A percentile compares a stretch with the other conserved stretches of the same genome.
phyloP scores from a whole-genome alignment of 306 rosid species.

The Albizia julibrissin region DNA sequence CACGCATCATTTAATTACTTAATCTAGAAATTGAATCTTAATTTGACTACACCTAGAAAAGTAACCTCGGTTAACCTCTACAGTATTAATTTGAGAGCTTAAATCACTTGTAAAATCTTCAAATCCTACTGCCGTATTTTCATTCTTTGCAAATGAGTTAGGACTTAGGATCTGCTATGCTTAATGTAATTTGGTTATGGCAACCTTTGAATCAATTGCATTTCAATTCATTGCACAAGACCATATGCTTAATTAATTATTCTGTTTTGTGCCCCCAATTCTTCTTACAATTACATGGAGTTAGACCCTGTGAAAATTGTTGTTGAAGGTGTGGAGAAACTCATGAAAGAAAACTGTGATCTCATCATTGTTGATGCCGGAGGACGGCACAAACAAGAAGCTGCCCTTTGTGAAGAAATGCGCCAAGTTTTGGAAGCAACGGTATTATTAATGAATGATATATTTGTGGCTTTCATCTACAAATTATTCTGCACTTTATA shows the following conservation, averaged over 20 bases:
- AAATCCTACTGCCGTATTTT: neutral
- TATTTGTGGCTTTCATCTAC: too few relatives aligned
- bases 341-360: slow-evolving; percentile 76
- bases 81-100: too few relatives aligned
- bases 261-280: slow-evolving; percentile 8
- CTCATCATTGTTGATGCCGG: slow-evolving; percentile 81
- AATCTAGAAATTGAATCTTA: too few relatives aligned
- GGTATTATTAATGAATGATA: slow-evolving; percentile 35
- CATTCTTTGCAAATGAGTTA: too few relatives aligned
- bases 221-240: neutral
- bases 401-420: slow-evolving; percentile 86
- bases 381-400: slow-evolving; percentile 85
- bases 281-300: slow-evolving; percentile 60
- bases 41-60: too few relatives aligned
- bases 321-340: slow-evolving; percentile 74
- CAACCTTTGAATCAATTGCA: neutral
- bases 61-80: too few relatives aligned
- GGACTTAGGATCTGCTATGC: neutral
- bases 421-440: slow-evolving; percentile 89
- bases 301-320: slow-evolving; percentile 76
- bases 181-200: slow-evolving; percentile 12
- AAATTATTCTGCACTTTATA: too few relatives aligned
- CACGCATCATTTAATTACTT: too few relatives aligned
- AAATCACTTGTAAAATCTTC: neutral
- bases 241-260: slow-evolving; percentile 30